Percentiles rank a stretch among this genome's conserved stretches.
Evolutionary conservation across 108 stramenopile species (phyloP).

Genomic region (Bacterosira constricta): DNA sequence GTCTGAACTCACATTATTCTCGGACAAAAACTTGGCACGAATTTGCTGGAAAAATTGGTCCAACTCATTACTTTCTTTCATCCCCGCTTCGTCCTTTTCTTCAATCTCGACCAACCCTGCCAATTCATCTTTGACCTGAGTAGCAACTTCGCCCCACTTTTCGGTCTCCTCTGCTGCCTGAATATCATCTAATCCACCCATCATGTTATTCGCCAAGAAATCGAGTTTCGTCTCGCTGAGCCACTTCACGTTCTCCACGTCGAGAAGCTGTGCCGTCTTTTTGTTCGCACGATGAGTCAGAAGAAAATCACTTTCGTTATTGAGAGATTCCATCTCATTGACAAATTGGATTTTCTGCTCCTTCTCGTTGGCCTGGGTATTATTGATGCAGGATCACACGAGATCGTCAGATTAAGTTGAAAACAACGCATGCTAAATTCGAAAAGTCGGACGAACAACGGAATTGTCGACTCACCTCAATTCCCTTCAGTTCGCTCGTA

Average conservation of each 20-base stretch:
- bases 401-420: not conserved
- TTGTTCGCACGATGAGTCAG: slow-evolving; percentile 23
- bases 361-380: slow-evolving; percentile 24
- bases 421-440: not conserved
- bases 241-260: slow-evolving; percentile 32
- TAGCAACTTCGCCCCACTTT: slow-evolving; percentile 14
- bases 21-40: slow-evolving; percentile 22
- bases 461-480: slow-evolving; percentile 18
- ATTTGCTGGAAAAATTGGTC: slow-evolving; percentile 4
- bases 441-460: not conserved
- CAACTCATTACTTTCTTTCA: slow-evolving; percentile 30
- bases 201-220: not conserved
- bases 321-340: slow-evolving; percentile 41
- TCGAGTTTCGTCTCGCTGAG: slow-evolving; percentile 21
- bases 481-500: slow-evolving; percentile 42
- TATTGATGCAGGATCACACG: not conserved
- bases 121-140: slow-evolving; percentile 10
- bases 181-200: not conserved
- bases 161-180: not conserved
- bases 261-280: slow-evolving; percentile 18
- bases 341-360: slow-evolving; percentile 41
- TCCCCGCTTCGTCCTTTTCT: not conserved
- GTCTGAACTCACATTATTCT: slow-evolving; percentile 17
- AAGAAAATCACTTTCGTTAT: slow-evolving; percentile 36
- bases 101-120: slow-evolving; percentile 18